Conservation (phyloP, 805 yeast genomes). For the Metschnikowia proteae region DNA sequence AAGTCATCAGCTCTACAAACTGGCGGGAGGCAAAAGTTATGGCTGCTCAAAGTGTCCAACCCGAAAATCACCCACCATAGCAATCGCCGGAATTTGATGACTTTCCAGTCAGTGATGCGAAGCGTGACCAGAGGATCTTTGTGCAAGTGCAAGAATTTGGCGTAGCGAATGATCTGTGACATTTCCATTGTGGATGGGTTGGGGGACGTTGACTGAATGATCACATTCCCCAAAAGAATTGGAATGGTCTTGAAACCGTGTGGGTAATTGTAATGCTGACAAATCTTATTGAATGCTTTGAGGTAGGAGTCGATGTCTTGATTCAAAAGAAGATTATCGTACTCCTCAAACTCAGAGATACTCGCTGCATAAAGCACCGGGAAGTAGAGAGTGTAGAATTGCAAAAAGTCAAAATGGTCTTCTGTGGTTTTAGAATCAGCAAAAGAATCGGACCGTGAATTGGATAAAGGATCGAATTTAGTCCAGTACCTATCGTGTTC, state of each 20-base stretch:
- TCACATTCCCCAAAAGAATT: constrained; percentile 45
- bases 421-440: constrained; percentile 13
- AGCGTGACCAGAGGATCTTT: constrained; percentile 58
- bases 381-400: constrained; percentile 48
- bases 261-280: constrained; percentile 49
- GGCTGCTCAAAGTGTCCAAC: constrained; percentile 53
- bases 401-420: constrained; percentile 35
- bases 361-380: constrained; percentile 57
- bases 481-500: constrained; percentile 53
- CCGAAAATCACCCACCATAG: constrained; percentile 69
- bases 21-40: constrained; percentile 54
- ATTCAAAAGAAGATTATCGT: constrained; percentile 42
- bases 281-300: constrained; percentile 47
- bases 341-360: constrained; percentile 57
- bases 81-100: constrained; percentile 50
- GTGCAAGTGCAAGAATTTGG: constrained; percentile 53
- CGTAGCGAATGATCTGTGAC: constrained; percentile 53
- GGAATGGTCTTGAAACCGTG: constrained; percentile 43
- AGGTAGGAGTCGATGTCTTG: constrained; percentile 49
- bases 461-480: constrained; percentile 16
- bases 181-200: constrained; percentile 55
- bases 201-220: constrained; percentile 50
- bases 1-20: constrained; percentile 49
- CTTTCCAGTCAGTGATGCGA: constrained; percentile 44
- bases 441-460: constrained; percentile 6